These are phyloP conservation scores for Alternaria ethzedia DNA, from an alignment of 2,329 filamentous ascomycete species.

Conservation along the genomic window DNA sequence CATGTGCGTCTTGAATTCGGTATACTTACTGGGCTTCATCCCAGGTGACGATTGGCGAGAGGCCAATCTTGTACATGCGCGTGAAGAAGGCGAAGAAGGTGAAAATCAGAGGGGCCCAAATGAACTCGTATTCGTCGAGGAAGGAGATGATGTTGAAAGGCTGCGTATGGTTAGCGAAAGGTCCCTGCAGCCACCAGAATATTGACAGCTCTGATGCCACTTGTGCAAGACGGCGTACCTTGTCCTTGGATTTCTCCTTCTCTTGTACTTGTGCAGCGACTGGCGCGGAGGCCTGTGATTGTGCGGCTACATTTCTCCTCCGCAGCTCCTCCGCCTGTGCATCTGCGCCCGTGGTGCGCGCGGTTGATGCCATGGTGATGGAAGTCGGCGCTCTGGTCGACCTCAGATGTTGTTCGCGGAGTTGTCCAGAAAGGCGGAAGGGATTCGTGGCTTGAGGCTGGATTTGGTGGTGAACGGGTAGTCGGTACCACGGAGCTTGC, in stretches of 20 bases:
- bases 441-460: conserved; percentile 21
- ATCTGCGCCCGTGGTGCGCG: conserved; percentile 50
- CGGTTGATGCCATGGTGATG: conserved; percentile 38
- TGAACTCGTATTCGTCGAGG: conserved; percentile 67
- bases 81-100: conserved; percentile 70
- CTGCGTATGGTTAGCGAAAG: conserved; percentile 32
- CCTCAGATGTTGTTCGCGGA: background rate
- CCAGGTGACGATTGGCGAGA: conserved; percentile 76
- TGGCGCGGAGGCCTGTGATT: conserved; percentile 28
- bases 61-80: conserved; percentile 70
- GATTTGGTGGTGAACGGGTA: conserved; percentile 19
- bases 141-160: conserved; percentile 65
- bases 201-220: conserved; percentile 7
- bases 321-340: conserved; percentile 52
- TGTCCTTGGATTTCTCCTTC: conserved; percentile 56
- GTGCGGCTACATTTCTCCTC: conserved; percentile 52
- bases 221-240: conserved; percentile 43
- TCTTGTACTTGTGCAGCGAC: conserved; percentile 42
- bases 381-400: background rate
- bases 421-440: conserved; percentile 8
- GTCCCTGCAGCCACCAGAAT: background rate
- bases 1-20: background rate
- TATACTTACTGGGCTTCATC: conserved; percentile 73
- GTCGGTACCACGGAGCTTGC: conserved; percentile 19
- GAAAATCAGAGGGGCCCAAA: conserved; percentile 69